Conservation (phyloP, 2,329 filamentous ascomycete species). For the Juglanconis juglandina region DNA sequence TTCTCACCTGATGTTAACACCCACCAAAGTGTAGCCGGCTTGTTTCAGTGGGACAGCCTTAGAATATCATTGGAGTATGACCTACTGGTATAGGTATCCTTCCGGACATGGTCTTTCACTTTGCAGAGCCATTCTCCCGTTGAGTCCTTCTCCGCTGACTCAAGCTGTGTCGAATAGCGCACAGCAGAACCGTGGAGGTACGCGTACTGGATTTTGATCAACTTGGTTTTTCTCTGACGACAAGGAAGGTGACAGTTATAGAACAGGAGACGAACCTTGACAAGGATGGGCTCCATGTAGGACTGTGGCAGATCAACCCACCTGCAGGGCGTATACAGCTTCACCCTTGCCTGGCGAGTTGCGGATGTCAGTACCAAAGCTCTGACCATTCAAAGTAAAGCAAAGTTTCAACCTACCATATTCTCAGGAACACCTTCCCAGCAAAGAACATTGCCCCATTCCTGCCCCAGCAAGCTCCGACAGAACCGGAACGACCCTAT, state of each 20-base stretch:
- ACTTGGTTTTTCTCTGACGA: background rate
- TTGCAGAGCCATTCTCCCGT: conserved; percentile 20
- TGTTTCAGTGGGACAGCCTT: too few species aligned
- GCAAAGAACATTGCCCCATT: conserved; percentile 34
- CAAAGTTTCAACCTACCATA: conserved; percentile 17
- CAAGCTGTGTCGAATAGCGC: conserved; percentile 37
- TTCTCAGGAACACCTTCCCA: conserved; percentile 35
- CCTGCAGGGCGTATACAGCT: conserved; percentile 33
- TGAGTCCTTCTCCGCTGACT: conserved; percentile 25
- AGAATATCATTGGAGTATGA: background rate
- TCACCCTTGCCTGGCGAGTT: conserved; percentile 26
- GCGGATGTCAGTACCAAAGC: background rate
- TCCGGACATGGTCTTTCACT: conserved; percentile 34
- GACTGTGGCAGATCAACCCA: conserved; percentile 33
- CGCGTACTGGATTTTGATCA: conserved; percentile 26
- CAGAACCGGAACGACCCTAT: conserved; percentile 37
- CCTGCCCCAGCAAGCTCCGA: conserved; percentile 36
- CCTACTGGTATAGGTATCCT: conserved; percentile 24
- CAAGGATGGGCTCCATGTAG: conserved; percentile 40
- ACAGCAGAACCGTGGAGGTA: conserved; percentile 34
- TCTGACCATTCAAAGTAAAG: too few species aligned
- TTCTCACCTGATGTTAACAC: background rate
- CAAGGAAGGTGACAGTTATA: too few species aligned
- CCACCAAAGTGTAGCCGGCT: too few species aligned
- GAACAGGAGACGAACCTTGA: conserved; percentile 21